These are phyloP conservation scores for Malus hybrid DNA, from an alignment of 331 rosid genomes.

Conservation along the genomic window DNA sequence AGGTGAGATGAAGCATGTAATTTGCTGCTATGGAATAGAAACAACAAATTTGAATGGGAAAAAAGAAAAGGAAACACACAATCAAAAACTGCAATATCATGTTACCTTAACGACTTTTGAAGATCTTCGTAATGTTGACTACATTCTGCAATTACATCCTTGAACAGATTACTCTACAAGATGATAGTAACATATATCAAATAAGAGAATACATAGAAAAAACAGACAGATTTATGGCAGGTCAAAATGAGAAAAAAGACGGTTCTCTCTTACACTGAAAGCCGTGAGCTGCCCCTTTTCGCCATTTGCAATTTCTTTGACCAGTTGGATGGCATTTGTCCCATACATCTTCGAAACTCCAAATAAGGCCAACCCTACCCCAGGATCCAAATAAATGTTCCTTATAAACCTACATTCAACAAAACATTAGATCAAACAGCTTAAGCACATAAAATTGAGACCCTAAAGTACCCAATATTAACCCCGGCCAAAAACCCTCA, in stretches of 20 bases:
- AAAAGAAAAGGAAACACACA: neutral
- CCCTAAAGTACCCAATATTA: neutral
- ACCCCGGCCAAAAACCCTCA: neutral
- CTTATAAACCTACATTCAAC: neutral
- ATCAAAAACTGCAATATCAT: neutral
- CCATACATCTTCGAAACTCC: conserved; percentile 49
- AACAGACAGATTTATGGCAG: neutral
- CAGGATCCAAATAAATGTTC: neutral
- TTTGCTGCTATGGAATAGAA: neutral
- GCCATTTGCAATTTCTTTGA: conserved; percentile 50
- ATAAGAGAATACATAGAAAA: neutral
- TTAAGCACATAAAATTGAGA: neutral
- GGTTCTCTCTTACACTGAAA: conserved; percentile 45
- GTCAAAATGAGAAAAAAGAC: neutral
- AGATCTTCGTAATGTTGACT: conserved; percentile 73
- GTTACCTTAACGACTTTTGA: conserved; percentile 70
- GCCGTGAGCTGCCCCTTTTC: conserved; percentile 62
- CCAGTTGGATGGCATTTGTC: conserved; percentile 56
- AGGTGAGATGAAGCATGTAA: neutral
- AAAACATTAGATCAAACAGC: conserved; percentile 9
- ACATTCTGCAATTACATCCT: conserved; percentile 69
- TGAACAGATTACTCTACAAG: conserved; percentile 54
- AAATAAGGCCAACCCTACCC: neutral
- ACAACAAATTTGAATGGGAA: neutral
- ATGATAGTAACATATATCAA: conserved; percentile 2